phyloP scores from a whole-genome alignment of 352 stramenopile species.

The Pelagophyceae sp. region DNA sequence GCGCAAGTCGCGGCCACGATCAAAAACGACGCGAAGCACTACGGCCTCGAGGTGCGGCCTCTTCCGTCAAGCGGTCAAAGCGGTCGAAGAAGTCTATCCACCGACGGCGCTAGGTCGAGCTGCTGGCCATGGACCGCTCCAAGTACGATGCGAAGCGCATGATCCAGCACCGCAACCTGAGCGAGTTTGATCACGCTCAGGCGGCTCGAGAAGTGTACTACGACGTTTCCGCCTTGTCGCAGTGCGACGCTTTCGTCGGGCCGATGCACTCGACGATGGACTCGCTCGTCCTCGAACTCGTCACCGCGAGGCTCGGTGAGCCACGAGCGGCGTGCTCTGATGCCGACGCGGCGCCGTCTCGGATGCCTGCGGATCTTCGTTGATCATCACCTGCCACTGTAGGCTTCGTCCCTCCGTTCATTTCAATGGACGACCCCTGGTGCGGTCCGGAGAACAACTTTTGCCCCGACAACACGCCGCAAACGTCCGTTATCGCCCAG shows the following conservation, averaged over 20 bases:
- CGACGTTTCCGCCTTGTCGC: background rate
- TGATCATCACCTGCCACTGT: too few relatives aligned
- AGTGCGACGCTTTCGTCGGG: background rate
- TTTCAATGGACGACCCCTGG: conserved; percentile 5
- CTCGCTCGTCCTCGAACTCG: background rate
- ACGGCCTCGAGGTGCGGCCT: background rate
- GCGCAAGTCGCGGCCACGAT: background rate
- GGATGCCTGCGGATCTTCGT: too few relatives aligned
- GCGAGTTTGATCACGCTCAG: background rate
- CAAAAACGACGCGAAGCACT: background rate
- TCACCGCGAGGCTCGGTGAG: background rate
- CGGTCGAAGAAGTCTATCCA: too few relatives aligned
- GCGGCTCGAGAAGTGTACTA: background rate
- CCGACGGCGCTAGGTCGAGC: background rate
- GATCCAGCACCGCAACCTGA: background rate
- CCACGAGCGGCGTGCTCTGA: too few relatives aligned
- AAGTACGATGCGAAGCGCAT: background rate
- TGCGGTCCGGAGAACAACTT: background rate
- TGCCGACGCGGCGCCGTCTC: too few relatives aligned
- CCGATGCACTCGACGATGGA: background rate
- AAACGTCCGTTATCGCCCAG: background rate
- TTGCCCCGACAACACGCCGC: background rate
- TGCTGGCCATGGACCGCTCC: background rate
- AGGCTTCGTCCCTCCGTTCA: background rate
- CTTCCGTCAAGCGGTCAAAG: too few relatives aligned